Conservation (phyloP, 345 rosid species). For the Rhodamnia argentea region DNA sequence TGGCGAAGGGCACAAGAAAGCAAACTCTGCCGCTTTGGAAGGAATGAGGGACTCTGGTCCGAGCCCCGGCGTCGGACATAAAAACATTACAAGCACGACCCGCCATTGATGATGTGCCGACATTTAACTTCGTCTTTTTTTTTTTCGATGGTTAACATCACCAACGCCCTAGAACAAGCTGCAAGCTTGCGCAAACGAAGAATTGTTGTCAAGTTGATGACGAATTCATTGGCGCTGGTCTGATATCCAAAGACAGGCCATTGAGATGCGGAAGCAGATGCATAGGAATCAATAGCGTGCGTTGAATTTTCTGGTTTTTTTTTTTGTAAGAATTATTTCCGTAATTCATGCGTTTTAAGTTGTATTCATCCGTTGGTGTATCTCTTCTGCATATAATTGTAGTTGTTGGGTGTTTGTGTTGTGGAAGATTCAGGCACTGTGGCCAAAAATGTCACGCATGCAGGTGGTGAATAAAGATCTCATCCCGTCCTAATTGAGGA, state of each 20-base stretch:
- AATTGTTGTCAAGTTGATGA: background rate
- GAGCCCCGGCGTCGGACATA: slow-evolving; percentile 28
- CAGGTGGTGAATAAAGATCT: background rate
- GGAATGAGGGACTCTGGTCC: slow-evolving; percentile 29
- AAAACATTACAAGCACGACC: background rate
- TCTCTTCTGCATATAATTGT: background rate
- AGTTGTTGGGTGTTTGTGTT: background rate
- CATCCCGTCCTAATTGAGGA: background rate
- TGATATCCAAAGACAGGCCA: background rate
- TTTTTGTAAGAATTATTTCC: background rate
- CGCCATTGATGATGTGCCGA: background rate
- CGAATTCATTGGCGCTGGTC: background rate
- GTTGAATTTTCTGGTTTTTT: background rate
- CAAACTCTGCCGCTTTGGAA: slow-evolving; percentile 4
- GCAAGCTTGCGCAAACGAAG: background rate
- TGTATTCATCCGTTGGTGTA: background rate
- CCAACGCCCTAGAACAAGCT: background rate
- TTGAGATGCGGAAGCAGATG: background rate
- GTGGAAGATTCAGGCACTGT: background rate
- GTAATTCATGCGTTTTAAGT: background rate
- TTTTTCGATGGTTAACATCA: background rate
- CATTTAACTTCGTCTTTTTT: background rate
- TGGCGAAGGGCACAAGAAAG: slow-evolving; percentile 27
- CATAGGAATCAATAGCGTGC: background rate
- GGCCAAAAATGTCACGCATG: background rate